phyloP scores from a whole-genome alignment of 1,284 basidiomycete species.

The Sanghuangporus sanghuang region DNA sequence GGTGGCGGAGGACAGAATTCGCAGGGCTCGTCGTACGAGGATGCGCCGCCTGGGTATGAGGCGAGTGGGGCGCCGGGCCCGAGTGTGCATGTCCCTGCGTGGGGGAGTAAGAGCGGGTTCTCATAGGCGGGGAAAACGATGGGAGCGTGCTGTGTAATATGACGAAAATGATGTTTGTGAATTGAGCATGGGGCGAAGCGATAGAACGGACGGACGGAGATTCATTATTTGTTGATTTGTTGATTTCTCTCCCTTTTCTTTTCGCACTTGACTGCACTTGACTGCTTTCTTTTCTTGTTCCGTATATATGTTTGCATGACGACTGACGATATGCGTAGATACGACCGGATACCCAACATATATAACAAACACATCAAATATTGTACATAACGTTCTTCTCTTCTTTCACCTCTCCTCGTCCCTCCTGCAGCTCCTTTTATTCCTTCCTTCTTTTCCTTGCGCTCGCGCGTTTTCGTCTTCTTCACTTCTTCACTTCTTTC shows the following conservation, averaged over 20 bases:
- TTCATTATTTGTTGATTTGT: too few relatives aligned
- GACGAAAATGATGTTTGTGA: background rate
- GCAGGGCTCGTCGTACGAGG: conserved; percentile 33
- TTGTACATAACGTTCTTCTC: background rate
- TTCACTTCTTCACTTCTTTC: too few relatives aligned
- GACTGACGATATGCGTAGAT: background rate
- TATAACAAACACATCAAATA: background rate
- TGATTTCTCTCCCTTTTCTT: too few relatives aligned
- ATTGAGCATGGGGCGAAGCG: background rate
- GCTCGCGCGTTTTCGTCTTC: background rate
- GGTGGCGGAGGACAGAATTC: conserved; percentile 24
- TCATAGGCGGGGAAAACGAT: background rate
- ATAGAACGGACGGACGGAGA: background rate
- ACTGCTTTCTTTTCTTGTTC: background rate
- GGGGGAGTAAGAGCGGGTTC: background rate
- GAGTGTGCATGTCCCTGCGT: conserved; percentile 2
- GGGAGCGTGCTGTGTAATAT: background rate
- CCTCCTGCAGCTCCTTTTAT: too few relatives aligned
- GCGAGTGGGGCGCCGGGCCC: conserved; percentile 26
- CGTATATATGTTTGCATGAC: background rate
- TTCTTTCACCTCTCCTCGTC: too few relatives aligned
- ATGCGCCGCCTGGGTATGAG: conserved; percentile 62
- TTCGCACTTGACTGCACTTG: too few relatives aligned
- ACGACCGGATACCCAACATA: background rate
- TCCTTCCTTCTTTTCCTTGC: too few relatives aligned